Conservation (phyloP, 805 yeast species). For the Ogataea polymorpha region DNA sequence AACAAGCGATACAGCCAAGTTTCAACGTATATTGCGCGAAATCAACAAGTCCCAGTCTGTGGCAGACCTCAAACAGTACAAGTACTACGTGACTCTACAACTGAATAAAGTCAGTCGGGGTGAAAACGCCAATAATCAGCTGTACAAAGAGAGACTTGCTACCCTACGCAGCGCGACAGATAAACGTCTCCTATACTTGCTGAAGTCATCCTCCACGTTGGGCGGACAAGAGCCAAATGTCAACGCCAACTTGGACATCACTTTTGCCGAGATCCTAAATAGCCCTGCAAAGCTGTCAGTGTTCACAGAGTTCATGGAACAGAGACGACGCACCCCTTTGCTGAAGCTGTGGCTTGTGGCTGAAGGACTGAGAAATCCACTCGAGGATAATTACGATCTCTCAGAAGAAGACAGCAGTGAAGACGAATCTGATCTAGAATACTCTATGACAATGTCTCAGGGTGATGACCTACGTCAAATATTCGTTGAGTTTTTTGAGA, state of each 20-base stretch:
- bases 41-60: constrained; percentile 34
- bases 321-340: constrained; percentile 40
- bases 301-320: constrained; percentile 57
- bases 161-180: constrained; percentile 23
- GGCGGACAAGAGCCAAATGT: constrained; percentile 9
- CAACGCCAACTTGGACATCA: constrained; percentile 22
- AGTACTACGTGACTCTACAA: constrained; percentile 46
- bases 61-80: constrained; percentile 46
- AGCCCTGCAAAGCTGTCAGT: constrained; percentile 47
- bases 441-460: constrained; percentile 35
- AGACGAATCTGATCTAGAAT: constrained; percentile 20
- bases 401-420: constrained; percentile 30
- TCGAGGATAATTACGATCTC: constrained; percentile 44
- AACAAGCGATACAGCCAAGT: constrained; percentile 38
- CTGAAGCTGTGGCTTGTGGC: constrained; percentile 67
- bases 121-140: constrained; percentile 19
- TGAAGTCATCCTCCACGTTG: constrained; percentile 6
- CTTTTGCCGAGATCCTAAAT: constrained; percentile 43
- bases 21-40: constrained; percentile 38
- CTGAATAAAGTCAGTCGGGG: constrained; percentile 39
- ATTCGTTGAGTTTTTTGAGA: constrained; percentile 40
- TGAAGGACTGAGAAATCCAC: constrained; percentile 67
- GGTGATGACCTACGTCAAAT: constrained; percentile 53
- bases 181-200: constrained; percentile 11
- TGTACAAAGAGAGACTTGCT: constrained; percentile 22